A percentile compares a stretch with the other conserved stretches of the same genome.
Evolutionary conservation across 176 grass and related monocot genomes (phyloP).

Genomic region (Raddia guianensis): DNA sequence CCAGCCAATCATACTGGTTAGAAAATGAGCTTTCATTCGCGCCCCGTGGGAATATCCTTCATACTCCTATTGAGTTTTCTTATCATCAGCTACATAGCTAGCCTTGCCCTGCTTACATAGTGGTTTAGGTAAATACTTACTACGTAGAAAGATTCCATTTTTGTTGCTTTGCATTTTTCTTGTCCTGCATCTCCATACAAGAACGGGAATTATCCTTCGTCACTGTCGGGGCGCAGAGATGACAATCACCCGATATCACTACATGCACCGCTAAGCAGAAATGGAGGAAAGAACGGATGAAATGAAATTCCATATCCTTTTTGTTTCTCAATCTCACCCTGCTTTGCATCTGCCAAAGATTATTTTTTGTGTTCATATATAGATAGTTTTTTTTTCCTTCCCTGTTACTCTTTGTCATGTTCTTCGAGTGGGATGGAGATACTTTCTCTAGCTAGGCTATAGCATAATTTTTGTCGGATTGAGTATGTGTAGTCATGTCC

Average conservation of each 20-base stretch:
- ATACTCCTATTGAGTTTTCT: background rate
- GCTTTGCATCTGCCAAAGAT: constrained; percentile 7
- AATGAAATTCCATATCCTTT: constrained; percentile 2
- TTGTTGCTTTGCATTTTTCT: constrained; percentile 27
- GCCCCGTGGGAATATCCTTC: background rate
- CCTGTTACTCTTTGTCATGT: background rate
- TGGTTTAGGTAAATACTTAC: background rate
- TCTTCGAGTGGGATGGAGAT: constrained; percentile 23
- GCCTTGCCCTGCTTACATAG: constrained; percentile 2
- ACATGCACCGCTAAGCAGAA: background rate
- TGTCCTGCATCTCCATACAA: constrained; percentile 30
- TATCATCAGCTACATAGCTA: background rate
- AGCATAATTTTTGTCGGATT: constrained; percentile 12
- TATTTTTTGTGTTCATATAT: constrained; percentile 24
- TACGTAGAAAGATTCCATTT: constrained; percentile 31
- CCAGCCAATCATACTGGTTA: background rate
- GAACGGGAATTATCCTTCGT: constrained; percentile 13
- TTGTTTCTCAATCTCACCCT: background rate
- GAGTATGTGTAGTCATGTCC: constrained; percentile 29
- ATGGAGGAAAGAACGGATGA: background rate
- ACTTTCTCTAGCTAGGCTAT: constrained; percentile 19
- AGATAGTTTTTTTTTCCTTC: background rate
- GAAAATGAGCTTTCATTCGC: background rate
- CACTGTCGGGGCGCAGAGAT: constrained; percentile 35
- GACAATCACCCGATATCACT: constrained; percentile 37